These are phyloP conservation scores for Prunus salicina DNA, from an alignment of 306 rosid genomes.

Conservation along the genomic window DNA sequence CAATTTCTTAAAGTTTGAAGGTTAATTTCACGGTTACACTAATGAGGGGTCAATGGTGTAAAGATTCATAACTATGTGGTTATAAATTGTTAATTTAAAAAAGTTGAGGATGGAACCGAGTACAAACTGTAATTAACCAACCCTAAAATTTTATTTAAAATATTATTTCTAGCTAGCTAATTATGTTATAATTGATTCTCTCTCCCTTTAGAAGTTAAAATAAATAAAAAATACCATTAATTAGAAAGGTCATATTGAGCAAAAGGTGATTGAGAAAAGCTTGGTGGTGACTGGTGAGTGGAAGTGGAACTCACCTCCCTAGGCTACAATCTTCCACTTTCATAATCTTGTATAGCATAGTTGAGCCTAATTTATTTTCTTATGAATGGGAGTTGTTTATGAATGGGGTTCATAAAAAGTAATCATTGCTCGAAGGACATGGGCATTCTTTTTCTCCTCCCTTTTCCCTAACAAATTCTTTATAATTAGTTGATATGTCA, in stretches of 20 bases:
- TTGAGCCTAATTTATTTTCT: too few relatives aligned
- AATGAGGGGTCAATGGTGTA: too few relatives aligned
- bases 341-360: neutral
- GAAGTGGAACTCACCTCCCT: constrained; percentile 19
- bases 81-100: too few relatives aligned
- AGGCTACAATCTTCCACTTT: constrained; percentile 12
- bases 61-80: too few relatives aligned
- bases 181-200: too few relatives aligned
- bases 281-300: constrained; percentile 6
- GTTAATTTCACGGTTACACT: too few relatives aligned
- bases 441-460: neutral
- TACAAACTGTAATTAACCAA: too few relatives aligned
- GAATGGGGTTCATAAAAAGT: constrained; percentile 12
- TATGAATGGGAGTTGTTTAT: neutral
- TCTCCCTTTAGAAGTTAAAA: neutral
- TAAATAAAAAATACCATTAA: neutral
- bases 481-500: constrained; percentile 8
- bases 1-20: too few relatives aligned
- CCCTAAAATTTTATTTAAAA: too few relatives aligned
- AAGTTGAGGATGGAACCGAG: neutral
- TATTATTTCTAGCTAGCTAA: neutral
- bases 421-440: constrained; percentile 19
- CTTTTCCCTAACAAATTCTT: constrained; percentile 9
- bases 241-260: constrained; percentile 15
- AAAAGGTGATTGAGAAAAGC: constrained; percentile 6